Base-by-base conservation (phyloP, 495 filamentous ascomycete species). In the Aspergillus saccharolyticus region DNA sequence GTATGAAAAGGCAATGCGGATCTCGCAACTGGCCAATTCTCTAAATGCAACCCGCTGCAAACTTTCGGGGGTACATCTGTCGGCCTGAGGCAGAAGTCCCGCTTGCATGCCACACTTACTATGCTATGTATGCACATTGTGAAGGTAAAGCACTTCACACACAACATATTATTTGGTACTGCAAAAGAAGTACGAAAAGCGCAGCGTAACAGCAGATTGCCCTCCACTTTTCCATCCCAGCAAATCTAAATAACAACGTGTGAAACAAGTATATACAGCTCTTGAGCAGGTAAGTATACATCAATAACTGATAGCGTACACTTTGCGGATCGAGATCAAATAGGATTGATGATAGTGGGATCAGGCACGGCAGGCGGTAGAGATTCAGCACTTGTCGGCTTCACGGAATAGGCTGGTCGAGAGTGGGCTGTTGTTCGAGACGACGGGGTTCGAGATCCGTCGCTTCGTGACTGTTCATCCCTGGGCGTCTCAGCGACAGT, bases 291-390 rank as follows among this genome's bases (percentile, higher is more conserved):
- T 54, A 18, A 44, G n/a, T 54, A 18, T 48, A 52, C 55, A 59
- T 45, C 16, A 56, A 15, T 14, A 30, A 44, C 15, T 33, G 33
- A 42, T 39, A 43, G 18, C 15, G 17, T 45, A 30, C 12, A 30
- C 12, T 12, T 39, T 39, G 3, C 17, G 16, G 50, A 20, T 2
- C 30, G 56, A 44, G 56, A 67, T 74, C 53, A 76, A 55, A 76
- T 74, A 54, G 73, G 73, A 66, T 76, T 76, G 64, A 74, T 61
- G 68, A 76, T 76, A 20, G 65, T 69, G 22, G 68, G 70, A 54
- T 70, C 58, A 19, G 73, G 71, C 4, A 73, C 64, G 9, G 71
- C 71, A 22, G 68, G 69, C 10, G 59, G 61, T n/a, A 39, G 12
- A 39, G 33, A 39, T 60, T 12, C 62, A 65, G 17, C 61, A 54